Conservation (phyloP, 2,329 filamentous ascomycete species). For the Metarhizium guizhouense region DNA sequence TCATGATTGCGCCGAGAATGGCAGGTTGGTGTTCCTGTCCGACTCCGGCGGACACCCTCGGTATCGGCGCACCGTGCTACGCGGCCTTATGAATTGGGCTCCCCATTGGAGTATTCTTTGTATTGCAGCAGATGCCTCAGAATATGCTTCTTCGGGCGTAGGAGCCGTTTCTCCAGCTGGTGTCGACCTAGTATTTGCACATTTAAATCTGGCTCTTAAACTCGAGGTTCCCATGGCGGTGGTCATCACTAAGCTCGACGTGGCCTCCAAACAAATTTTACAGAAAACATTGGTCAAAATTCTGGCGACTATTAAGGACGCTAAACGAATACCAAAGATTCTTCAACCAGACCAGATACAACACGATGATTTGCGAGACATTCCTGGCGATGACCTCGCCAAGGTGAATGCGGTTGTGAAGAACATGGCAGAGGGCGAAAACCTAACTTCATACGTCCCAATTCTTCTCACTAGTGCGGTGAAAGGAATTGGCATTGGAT, state of each 20-base stretch:
- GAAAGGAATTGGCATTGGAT: conserved; percentile 71
- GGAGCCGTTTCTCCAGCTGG: conserved; percentile 43
- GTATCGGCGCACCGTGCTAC: conserved; percentile 79
- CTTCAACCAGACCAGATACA: conserved; percentile 48
- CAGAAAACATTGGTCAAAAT: conserved; percentile 63
- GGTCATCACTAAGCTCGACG: conserved; percentile 83
- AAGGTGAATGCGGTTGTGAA: conserved; percentile 50
- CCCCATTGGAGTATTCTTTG: conserved; percentile 91
- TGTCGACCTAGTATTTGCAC: conserved; percentile 65
- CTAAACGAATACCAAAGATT: conserved; percentile 65
- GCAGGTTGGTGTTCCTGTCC: conserved; percentile 76
- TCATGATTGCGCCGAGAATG: conserved; percentile 65
- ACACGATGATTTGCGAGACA: conserved; percentile 42
- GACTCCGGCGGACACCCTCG: conserved; percentile 88
- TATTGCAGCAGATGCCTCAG: conserved; percentile 68
- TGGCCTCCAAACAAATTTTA: conserved; percentile 66
- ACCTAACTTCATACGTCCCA: conserved; percentile 53
- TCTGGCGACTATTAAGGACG: conserved; percentile 67
- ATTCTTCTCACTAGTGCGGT: conserved; percentile 84
- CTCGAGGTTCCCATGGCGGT: conserved; percentile 70
- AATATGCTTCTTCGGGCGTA: conserved; percentile 22
- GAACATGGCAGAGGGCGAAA: conserved; percentile 33
- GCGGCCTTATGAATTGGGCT: conserved; percentile 89
- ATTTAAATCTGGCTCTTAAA: conserved; percentile 78
- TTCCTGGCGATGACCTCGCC: conserved; percentile 46